Percentiles rank a stretch among this genome's conserved stretches.
phyloP scores from a whole-genome alignment of 2,329 filamentous ascomycete genomes.

The Lachnellula subtilissima region DNA sequence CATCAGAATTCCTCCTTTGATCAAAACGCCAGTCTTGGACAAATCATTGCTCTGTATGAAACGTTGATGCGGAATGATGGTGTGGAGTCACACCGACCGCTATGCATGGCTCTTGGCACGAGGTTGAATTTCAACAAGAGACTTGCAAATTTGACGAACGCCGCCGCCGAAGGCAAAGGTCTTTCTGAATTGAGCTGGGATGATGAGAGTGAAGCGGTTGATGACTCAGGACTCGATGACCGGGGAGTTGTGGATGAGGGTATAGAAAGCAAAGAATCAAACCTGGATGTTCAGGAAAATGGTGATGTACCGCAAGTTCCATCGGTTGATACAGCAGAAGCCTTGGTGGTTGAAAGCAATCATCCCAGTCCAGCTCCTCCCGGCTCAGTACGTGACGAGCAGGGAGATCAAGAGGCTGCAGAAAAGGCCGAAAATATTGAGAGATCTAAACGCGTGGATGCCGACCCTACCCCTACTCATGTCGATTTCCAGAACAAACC shows the following conservation, averaged over 20 bases:
- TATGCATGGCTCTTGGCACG: slow-evolving; percentile 53
- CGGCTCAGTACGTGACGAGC: neutral
- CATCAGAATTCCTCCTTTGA: slow-evolving; percentile 44
- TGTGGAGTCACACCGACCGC: slow-evolving; percentile 44
- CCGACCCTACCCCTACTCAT: neutral
- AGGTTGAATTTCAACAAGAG: slow-evolving; percentile 50
- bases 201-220: slow-evolving; percentile 20
- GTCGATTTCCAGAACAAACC: neutral
- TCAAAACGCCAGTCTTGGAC: slow-evolving; percentile 46
- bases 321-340: slow-evolving; percentile 1
- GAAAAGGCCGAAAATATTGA: neutral
- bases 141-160: slow-evolving; percentile 46
- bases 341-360: neutral
- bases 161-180: slow-evolving; percentile 52
- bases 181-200: slow-evolving; percentile 27
- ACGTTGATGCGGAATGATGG: slow-evolving; percentile 56
- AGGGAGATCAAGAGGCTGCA: neutral
- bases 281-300: neutral
- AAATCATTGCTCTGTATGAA: slow-evolving; percentile 56
- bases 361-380: neutral
- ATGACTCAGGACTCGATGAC: slow-evolving; percentile 18
- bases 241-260: slow-evolving; percentile 9
- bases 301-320: neutral
- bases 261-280: neutral
- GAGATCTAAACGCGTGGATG: neutral